phyloP scores from a whole-genome alignment of 140 eudicot species.

The Cichorium intybus region DNA sequence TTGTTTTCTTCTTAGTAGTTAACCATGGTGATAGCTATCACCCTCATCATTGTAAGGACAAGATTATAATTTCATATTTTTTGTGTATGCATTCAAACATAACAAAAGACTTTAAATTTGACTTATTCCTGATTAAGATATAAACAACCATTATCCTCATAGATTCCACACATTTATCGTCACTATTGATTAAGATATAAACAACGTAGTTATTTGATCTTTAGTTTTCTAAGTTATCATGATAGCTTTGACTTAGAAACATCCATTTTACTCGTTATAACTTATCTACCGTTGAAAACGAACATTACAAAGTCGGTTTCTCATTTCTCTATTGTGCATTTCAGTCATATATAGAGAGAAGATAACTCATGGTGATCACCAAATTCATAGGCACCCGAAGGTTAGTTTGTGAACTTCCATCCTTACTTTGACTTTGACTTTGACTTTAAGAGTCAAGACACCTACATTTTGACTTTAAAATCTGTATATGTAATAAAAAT shows the following conservation, averaged over 20 bases:
- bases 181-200: not conserved
- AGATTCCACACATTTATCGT: not conserved
- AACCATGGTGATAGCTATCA: slow-evolving; percentile 27
- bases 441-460: not conserved
- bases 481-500: not conserved
- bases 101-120: too few relatives aligned
- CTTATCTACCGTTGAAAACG: not conserved
- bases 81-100: not conserved
- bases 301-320: not conserved
- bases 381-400: slow-evolving; percentile 27
- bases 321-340: slow-evolving; percentile 8
- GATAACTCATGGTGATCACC: slow-evolving; percentile 21
- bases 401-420: slow-evolving; percentile 25
- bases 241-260: not conserved
- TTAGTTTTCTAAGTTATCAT: not conserved
- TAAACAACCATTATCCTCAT: not conserved
- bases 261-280: not conserved
- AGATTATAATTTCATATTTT: not conserved
- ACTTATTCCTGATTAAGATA: not conserved
- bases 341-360: slow-evolving; percentile 45
- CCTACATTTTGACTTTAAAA: not conserved
- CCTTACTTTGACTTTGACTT: slow-evolving; percentile 2
- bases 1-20: slow-evolving; percentile 38
- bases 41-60: slow-evolving; percentile 41
- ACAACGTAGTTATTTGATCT: not conserved